Conservation (phyloP, 768 basidiomycete genomes). For the Naganishia antarctica region DNA sequence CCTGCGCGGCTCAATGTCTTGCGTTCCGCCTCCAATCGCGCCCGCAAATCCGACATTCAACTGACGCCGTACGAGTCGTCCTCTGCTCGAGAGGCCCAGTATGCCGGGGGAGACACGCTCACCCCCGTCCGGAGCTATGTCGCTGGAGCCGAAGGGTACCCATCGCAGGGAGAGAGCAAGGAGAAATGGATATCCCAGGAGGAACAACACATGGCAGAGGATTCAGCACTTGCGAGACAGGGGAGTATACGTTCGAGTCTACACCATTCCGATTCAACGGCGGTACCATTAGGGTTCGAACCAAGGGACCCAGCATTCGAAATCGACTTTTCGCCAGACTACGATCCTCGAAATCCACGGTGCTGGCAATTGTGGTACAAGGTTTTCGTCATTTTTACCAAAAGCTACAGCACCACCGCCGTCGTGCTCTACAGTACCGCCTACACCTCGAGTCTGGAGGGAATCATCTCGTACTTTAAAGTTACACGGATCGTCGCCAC, state of each 20-base stretch:
- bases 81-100: conserved; percentile 2
- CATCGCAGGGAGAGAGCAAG: conserved; percentile 8
- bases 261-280: conserved; percentile 8
- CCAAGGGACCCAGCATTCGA: conserved; percentile 18
- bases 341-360: conserved; percentile 10
- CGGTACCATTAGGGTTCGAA: not conserved
- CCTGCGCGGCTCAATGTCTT: not conserved
- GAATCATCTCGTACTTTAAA: conserved; percentile 53
- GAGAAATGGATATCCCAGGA: conserved; percentile 16
- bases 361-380: conserved; percentile 15
- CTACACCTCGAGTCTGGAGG: conserved; percentile 19
- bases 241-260: not conserved
- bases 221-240: not conserved
- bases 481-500: conserved; percentile 58
- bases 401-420: conserved; percentile 19
- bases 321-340: not conserved
- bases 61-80: conserved; percentile 3
- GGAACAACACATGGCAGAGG: not conserved
- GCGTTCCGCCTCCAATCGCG: not conserved
- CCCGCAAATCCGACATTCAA: conserved; percentile 8
- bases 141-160: conserved; percentile 19
- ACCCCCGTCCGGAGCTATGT: conserved; percentile 20
- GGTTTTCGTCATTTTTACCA: conserved; percentile 14
- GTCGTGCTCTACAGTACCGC: conserved; percentile 23
- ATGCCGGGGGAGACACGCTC: not conserved